Evolutionary conservation across 495 filamentous ascomycete genomes (phyloP), one percentile per base, ranked within the genome.

Genomic region (Lasiosphaeria ovina): DNA sequence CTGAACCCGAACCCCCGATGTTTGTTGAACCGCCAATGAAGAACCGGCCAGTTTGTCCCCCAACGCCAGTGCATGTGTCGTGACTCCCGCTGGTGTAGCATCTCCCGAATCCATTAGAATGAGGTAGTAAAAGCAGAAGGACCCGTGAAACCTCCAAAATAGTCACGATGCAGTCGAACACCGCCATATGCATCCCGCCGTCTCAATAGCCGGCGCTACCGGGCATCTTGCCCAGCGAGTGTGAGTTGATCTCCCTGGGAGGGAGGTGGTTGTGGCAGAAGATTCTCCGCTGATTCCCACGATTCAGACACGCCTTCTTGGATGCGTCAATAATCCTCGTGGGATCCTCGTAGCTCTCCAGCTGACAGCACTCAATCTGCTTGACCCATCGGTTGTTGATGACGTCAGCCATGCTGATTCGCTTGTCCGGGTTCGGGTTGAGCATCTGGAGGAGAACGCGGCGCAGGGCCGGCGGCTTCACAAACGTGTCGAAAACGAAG

Each of bases 371-470:
- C 62, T 90, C 86, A 55, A 90, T 80, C 32, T 74, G 73, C 75
- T 84, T 86, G 56, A 93, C 74, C 80, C 81, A 89, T 36, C 82
- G 74, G 63, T 85, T 82, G 53, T 77, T 79, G 54, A 89, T 66
- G 11, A 84, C 85, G 0, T 86, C 81, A 31, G 79, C 72, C 52
- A 91, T 87, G 33, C 83, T 79, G 57, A 87, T 82, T 24, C 90
- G 86, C 68, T 81, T 83, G 24, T 74, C 74, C 9, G 89, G 89
- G 64, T 88, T 74, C 1, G 89, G 88, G 69, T 92, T 83, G 52
- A 92, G 77, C 89, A 93, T 92, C 64, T 81, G 82, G n/a, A 90
- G 74, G 4, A 93, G 71, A 3, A 93, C 71, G 4, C 83, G 80
- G 55, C 82, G 81, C 49, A 89, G 74, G 9, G 78, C 77, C 3